Evolutionary conservation across 2,329 filamentous ascomycete genomes (phyloP), one percentile per base, ranked within the genome.

Genomic region (Pseudogymnoascus sp.): DNA sequence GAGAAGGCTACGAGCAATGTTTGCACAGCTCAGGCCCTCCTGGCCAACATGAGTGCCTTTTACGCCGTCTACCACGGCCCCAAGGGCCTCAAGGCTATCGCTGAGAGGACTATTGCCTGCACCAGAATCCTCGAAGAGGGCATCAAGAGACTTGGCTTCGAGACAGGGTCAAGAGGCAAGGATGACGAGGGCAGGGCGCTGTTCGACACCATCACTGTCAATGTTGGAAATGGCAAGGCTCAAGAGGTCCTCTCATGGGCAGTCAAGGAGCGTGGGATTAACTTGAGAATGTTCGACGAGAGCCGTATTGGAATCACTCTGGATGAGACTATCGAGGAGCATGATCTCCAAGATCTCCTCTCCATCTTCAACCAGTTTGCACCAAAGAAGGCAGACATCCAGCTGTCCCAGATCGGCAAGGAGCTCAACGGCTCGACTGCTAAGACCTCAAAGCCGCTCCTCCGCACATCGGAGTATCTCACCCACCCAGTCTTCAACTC

Each of bases 1-100:
- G 93, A 97, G 75, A 97, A 97, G 82, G 93, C 93, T 1, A 97
- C 93, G 1, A 96, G 92, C 80, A 97, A 97, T 73, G 93, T 97
- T 65, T 97, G 93, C 79, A 97, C 93, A 1, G 93, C 93, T 1
- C 93, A 97, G 77, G 93, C 93, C 7, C 79, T 97, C 26, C 81
- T 97, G 61, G 93, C 93, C 38, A 97, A 97, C 76, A 97, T 97
- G 91, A 93, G 86, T 69, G 91, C 93, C 62, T 88, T 97, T 79
- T 97, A 96, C 73, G 93, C 92, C 61, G 82, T 97, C 62, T 97
- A 97, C 75, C 93, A 97, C 74, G 93, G 93, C 3, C 93, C 93
- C 0, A 76, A 86, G 62, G 92, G 93, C 16, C 78, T 97, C 61
- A 91, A 86, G 76, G 83, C 85, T 13, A 97, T 97, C 73, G 93